Evolutionary conservation across 805 yeast species (phyloP), one percentile per base, ranked within the genome.

Genomic region (Peterozyma toletana): DNA sequence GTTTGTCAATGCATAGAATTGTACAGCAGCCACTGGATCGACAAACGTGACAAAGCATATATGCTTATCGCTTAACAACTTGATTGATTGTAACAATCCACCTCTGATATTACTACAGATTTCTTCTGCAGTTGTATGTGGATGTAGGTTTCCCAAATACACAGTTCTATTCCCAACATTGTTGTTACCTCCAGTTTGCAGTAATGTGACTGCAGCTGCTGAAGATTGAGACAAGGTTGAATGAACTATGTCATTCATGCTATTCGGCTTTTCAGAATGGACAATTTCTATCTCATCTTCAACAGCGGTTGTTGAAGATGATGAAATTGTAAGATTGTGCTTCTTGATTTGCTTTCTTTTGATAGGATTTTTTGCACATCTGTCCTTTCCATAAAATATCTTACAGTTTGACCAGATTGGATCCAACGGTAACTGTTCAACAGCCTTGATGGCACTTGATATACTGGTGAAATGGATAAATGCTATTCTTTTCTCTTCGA

Each of bases 81-180:
- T 78, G 39, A 85, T 70, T 9, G 64, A 59, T 55, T 85, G 89
- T 36, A 85, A 67, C 15, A 79, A 62, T n/a, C 95, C 95, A 36
- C 91, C 91, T 52, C 90, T 70, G 29, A 84, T 80, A 38, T 76
- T 78, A 55, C 85, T 85, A 52, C 90, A 85, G 38, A 85, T 73
- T 53, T 85, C 90, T 56, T 83, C 91, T 2, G 76, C 72, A 5
- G 80, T 74, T 1, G 88, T 77, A 40, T 73, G 69, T 9, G 80
- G 75, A 48, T 80, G 83, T 40, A 85, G 64, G 50, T 80, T 80
- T 5, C 86, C 86, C 37, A 85, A 64, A 54, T 78, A 84, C 14
- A 85, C 75, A 1, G 90, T 79, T 57, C 95, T 67, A 56, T 84
- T 85, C 1, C 75, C 78, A 38, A 57, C 39, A 38, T 58, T 57